phyloP scores from a whole-genome alignment of 352 stramenopile genomes.

The Globisporangium camurandrum region DNA sequence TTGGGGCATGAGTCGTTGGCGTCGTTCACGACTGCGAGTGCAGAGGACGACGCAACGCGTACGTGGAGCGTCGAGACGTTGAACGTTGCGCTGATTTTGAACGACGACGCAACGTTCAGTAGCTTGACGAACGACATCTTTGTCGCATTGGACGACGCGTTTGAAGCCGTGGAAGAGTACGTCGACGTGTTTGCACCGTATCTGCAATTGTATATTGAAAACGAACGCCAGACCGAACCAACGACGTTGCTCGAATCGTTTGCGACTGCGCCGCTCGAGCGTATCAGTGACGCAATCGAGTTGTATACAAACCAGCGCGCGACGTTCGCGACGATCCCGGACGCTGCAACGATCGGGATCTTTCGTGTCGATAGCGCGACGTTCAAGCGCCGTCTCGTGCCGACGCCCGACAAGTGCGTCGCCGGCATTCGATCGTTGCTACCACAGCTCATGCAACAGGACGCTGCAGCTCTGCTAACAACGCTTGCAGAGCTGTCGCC shows the following conservation, averaged over 20 bases:
- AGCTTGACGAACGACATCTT: conserved; percentile 84
- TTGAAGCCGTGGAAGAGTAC: conserved; percentile 83
- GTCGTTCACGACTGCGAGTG: conserved; percentile 71
- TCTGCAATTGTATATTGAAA: conserved; percentile 79
- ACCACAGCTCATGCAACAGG: conserved; percentile 87
- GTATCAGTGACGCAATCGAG: conserved; percentile 76
- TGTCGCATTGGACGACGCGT: conserved; percentile 67
- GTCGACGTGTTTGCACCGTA: conserved; percentile 87
- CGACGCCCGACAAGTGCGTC: conserved; percentile 86
- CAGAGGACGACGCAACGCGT: conserved; percentile 79
- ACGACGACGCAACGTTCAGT: conserved; percentile 78
- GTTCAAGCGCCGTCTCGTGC: conserved; percentile 86
- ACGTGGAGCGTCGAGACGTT: conserved; percentile 73
- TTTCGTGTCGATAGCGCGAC: conserved; percentile 86
- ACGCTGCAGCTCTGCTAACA: conserved; percentile 70
- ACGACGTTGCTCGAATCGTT: not conserved
- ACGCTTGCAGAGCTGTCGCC: conserved; percentile 82
- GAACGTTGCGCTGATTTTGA: conserved; percentile 75
- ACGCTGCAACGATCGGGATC: conserved; percentile 85
- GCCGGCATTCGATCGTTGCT: conserved; percentile 72
- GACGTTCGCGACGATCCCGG: conserved; percentile 81
- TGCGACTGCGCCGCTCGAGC: conserved; percentile 34
- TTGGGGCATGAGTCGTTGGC: conserved; percentile 71
- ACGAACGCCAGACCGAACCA: conserved; percentile 45
- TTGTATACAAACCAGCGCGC: conserved; percentile 74